Conservation (phyloP, 805 yeast genomes). For the Jamesozyma gamospora region DNA sequence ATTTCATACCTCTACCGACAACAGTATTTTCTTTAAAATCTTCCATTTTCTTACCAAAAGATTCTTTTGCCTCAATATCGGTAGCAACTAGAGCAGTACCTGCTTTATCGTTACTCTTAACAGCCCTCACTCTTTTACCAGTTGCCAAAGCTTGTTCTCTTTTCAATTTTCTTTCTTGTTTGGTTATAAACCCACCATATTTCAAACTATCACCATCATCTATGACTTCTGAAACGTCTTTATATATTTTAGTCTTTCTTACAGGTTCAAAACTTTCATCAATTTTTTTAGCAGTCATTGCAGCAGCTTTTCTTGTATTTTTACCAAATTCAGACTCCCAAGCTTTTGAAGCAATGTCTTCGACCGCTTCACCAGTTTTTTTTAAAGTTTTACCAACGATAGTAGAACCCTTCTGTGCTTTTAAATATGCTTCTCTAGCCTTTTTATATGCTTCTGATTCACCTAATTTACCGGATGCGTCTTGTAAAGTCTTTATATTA, state of each 20-base stretch:
- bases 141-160: constrained; percentile 52
- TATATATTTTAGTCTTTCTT: constrained; percentile 78
- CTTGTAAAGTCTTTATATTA: constrained; percentile 87
- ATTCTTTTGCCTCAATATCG: constrained; percentile 63
- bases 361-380: constrained; percentile 90
- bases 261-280: constrained; percentile 87
- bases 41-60: constrained; percentile 54
- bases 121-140: constrained; percentile 56
- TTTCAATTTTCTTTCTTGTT: constrained; percentile 68
- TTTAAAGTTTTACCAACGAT: constrained; percentile 65
- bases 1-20: constrained; percentile 54
- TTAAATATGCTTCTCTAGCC: constrained; percentile 86
- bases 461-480: constrained; percentile 88
- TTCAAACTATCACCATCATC: constrained; percentile 84
- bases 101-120: constrained; percentile 70
- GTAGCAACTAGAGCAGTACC: constrained; percentile 79
- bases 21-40: constrained; percentile 57
- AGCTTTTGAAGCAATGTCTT: constrained; percentile 78
- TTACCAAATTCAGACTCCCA: constrained; percentile 95
- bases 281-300: constrained; percentile 71
- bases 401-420: constrained; percentile 64
- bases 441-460: constrained; percentile 88
- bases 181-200: constrained; percentile 86
- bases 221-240: constrained; percentile 77
- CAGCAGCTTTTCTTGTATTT: constrained; percentile 79